These are phyloP conservation scores for Ustilago xerochloae DNA, from an alignment of 1,284 basidiomycete species.

Conservation along the genomic window DNA sequence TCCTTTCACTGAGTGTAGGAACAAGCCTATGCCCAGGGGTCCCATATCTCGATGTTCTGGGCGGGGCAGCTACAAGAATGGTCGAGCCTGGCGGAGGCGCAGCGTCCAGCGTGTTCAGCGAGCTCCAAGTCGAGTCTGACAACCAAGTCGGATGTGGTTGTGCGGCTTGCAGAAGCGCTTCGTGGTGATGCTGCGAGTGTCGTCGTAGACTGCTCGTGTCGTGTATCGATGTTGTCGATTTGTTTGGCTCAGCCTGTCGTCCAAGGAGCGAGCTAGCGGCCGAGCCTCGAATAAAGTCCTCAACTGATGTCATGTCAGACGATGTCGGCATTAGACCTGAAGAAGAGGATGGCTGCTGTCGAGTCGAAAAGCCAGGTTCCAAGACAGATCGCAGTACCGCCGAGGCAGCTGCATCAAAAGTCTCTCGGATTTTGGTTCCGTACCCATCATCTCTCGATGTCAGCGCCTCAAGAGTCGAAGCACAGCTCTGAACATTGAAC, in stretches of 20 bases:
- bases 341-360: not conserved
- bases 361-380: slow-evolving; percentile 11
- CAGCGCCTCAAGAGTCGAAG: slow-evolving; percentile 44
- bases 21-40: slow-evolving; percentile 25
- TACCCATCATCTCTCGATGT: slow-evolving; percentile 43
- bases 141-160: slow-evolving; percentile 42
- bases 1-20: slow-evolving; percentile 38
- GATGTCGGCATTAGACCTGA: not conserved
- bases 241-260: not conserved
- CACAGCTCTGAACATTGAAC: slow-evolving; percentile 49
- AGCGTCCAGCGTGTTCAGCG: slow-evolving; percentile 32
- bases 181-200: slow-evolving; percentile 14
- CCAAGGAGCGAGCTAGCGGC: not conserved
- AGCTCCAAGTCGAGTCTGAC: slow-evolving; percentile 47
- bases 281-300: slow-evolving; percentile 20
- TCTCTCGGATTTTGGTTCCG: slow-evolving; percentile 29
- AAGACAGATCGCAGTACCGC: slow-evolving; percentile 34
- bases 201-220: not conserved
- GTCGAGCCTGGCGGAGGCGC: slow-evolving; percentile 45
- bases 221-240: not conserved
- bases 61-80: slow-evolving; percentile 45
- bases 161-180: slow-evolving; percentile 21
- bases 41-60: slow-evolving; percentile 20
- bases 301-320: slow-evolving; percentile 11
- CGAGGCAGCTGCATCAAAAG: slow-evolving; percentile 42